Conservation (phyloP, 257 asterid genomes). For the Paulownia fortunei region DNA sequence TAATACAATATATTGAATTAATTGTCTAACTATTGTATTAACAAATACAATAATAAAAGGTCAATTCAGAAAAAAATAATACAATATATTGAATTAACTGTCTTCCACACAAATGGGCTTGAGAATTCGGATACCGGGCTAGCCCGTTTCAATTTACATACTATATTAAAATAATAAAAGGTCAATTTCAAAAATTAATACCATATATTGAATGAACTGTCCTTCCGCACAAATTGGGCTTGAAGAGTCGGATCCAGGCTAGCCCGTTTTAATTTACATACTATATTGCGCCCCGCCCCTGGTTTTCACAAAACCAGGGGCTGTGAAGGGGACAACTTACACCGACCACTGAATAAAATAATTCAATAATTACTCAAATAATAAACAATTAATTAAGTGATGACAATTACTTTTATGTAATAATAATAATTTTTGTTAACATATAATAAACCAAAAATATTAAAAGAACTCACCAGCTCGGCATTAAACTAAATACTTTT, state of each 20-base stretch:
- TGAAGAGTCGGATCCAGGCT: neutral
- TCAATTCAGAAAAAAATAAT: neutral
- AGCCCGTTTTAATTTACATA: neutral
- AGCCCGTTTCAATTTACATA: neutral
- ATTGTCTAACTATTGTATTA: neutral
- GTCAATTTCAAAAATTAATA: neutral
- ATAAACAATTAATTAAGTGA: neutral
- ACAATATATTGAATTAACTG: neutral
- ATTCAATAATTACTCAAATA: constrained; percentile 3
- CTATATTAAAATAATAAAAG: neutral
- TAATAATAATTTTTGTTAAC: neutral
- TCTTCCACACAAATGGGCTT: neutral
- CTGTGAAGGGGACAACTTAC: constrained; percentile 15
- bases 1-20: too few species aligned
- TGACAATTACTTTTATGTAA: constrained; percentile 1
- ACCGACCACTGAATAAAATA: constrained; percentile 35
- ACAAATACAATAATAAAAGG: neutral
- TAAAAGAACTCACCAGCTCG: constrained; percentile 18
- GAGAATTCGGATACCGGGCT: neutral
- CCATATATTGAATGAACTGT: neutral
- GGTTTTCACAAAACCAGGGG: constrained; percentile 42
- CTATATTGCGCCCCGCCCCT: constrained; percentile 13
- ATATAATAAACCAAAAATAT: neutral
- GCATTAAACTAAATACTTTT: constrained; percentile 15
- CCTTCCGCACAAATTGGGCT: neutral